Evolutionary conservation across 2,329 filamentous ascomycete species (phyloP), one percentile per base, ranked within the genome.

Genomic region (Ceratocystis destructans): DNA sequence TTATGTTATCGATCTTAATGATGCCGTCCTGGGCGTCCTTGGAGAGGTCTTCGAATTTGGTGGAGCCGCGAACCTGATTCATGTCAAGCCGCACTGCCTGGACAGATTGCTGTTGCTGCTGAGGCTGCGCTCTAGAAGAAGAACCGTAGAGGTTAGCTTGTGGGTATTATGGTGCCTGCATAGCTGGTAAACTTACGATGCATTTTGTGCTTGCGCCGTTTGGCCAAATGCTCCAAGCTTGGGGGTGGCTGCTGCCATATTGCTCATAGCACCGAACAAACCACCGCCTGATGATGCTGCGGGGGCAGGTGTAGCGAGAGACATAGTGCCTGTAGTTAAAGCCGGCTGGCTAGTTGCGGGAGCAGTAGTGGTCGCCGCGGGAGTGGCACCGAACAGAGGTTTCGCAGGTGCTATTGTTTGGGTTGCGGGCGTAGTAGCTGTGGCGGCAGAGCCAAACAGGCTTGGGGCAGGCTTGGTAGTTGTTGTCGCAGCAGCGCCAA

Each of bases 21-120:
- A 99, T 88, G 70, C 90, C 79, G 69, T 85, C 83, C 73, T 96
- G 90, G 17, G 96, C 79, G 37, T 89, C 85, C 70, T 93, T 88
- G 68, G 89, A 85, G 33, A 96, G 86, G 75, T 96, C 93, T 73
- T 91, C 90, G 78, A 94, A 96, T 69, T 94, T 89, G 2, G 91
- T 96, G 0, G 92, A 96, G 17, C 88, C 87, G 64, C 90, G 85
- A 68, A 97, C 79, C 73, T 89, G 89, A 71, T 83, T 83, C 64
- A 89, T 77, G 75, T 94, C 89, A 71, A 96, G 88, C 72, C 88
- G 87, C 20, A 90, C 87, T 20, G 88, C 89, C 0, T 87, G 85
- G 17, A 86, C 80, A 15, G 78, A 80, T 70, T 82, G 80, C 69
- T 82, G 80, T 63, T 79, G 81, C 72, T 64, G 45, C 48, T 66